Evolutionary conservation across 495 filamentous ascomycete species (phyloP).

Genomic region (Penicillium canariense): DNA sequence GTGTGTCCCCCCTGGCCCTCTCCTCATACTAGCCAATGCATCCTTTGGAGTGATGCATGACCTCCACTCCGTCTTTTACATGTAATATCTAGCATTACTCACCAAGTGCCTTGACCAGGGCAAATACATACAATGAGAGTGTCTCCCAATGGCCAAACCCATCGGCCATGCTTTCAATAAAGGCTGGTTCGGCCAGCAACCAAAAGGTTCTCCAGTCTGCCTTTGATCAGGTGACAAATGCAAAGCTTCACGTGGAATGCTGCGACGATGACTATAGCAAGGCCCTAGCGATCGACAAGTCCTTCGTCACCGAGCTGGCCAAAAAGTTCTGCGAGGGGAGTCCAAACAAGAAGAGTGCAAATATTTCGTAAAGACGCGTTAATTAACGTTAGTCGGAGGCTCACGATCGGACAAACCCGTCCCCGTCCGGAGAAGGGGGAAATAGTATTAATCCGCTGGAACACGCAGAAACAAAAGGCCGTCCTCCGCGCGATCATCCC

Average conservation of each 20-base stretch:
- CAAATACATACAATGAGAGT: not conserved
- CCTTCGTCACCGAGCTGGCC: not conserved
- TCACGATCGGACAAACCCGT: constrained; percentile 8
- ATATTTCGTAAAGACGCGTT: too few species aligned
- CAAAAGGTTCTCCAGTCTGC: not conserved
- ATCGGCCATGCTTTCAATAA: not conserved
- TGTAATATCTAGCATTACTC: not conserved
- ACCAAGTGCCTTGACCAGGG: not conserved
- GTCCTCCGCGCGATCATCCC: constrained; percentile 43
- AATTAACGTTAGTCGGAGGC: too few species aligned
- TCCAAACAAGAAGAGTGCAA: not conserved
- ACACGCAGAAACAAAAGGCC: constrained; percentile 52
- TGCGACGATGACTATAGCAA: not conserved
- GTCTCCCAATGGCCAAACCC: not conserved
- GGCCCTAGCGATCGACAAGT: not conserved
- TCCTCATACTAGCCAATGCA: too few species aligned
- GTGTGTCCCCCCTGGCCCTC: too few species aligned
- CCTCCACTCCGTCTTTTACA: not conserved
- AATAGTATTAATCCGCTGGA: constrained; percentile 52
- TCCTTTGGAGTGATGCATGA: too few species aligned
- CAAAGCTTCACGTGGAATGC: not conserved
- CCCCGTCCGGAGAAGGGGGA: constrained; percentile 34
- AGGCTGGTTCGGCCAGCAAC: not conserved
- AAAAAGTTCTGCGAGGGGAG: not conserved
- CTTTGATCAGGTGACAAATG: not conserved